Evolutionary conservation across 2,329 filamentous ascomycete species (phyloP).

Genomic region (Aspergillus sp.): DNA sequence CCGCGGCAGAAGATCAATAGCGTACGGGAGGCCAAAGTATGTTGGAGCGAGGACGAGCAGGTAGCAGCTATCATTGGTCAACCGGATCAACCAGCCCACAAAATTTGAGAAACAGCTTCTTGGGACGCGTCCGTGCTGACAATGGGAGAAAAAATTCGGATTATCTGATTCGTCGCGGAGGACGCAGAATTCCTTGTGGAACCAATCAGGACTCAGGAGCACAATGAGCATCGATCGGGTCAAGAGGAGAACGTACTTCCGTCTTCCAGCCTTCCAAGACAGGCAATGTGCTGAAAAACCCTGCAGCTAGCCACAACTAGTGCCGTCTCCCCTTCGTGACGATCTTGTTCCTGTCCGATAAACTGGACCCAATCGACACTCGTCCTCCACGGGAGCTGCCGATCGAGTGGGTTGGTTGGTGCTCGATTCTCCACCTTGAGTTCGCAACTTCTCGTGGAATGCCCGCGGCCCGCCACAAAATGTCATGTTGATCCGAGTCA

Average conservation of each 20-base stretch:
- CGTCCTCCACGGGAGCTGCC: conserved; percentile 4
- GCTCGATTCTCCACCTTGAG: neutral
- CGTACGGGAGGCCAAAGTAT: conserved; percentile 12
- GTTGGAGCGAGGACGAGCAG: conserved; percentile 13
- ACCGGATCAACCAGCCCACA: neutral
- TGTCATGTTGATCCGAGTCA: neutral
- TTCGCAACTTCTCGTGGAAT: neutral
- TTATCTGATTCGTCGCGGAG: neutral
- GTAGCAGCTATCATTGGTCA: conserved; percentile 8
- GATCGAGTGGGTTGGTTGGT: conserved; percentile 7
- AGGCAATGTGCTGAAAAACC: neutral
- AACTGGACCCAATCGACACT: neutral
- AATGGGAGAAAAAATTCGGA: neutral
- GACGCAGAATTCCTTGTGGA: neutral
- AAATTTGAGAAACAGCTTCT: neutral
- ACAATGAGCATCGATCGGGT: neutral
- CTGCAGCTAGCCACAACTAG: conserved; percentile 14
- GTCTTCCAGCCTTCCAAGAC: neutral
- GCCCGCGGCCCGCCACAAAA: neutral
- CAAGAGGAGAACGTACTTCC: too few species aligned
- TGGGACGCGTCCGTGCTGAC: neutral
- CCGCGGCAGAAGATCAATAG: conserved; percentile 8
- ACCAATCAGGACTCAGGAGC: neutral
- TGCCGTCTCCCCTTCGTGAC: conserved; percentile 5
- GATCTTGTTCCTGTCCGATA: conserved; percentile 8